Percentiles rank a stretch among this genome's conserved stretches.
phyloP scores from a whole-genome alignment of 1,284 basidiomycete genomes.

The Polyporus tsugae region DNA sequence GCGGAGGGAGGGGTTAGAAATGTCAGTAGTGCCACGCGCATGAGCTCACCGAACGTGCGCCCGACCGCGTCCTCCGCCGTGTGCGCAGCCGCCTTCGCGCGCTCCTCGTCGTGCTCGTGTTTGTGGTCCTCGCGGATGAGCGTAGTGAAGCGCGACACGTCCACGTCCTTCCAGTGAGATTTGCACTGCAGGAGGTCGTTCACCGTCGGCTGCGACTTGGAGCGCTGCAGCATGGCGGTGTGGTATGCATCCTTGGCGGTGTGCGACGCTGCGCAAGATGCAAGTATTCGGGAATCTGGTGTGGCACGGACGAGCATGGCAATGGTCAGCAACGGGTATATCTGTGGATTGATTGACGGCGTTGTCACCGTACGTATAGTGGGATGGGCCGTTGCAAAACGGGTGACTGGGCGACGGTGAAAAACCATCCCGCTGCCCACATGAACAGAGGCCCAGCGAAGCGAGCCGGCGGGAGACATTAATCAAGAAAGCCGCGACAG shows the following conservation, averaged over 20 bases:
- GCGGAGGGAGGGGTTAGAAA: conserved; percentile 60
- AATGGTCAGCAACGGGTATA: conserved; percentile 9
- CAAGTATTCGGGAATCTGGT: conserved; percentile 70
- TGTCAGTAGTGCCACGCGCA: no score
- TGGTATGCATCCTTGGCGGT: conserved; percentile 81
- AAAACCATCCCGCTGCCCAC: no score
- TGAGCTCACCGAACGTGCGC: conserved; percentile 83
- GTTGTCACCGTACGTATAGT: no score
- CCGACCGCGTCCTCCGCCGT: conserved; percentile 83
- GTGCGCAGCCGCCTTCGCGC: conserved; percentile 70
- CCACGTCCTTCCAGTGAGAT: conserved; percentile 83
- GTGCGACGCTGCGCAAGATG: conserved; percentile 65
- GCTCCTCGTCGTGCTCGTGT: conserved; percentile 79
- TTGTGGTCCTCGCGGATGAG: conserved; percentile 89
- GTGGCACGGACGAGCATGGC: conserved; percentile 12
- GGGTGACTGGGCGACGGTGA: no score
- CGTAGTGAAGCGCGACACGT: conserved; percentile 85
- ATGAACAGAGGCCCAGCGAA: no score
- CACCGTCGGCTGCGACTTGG: conserved; percentile 86
- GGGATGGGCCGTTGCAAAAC: no score
- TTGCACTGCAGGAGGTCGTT: conserved; percentile 93
- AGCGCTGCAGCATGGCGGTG: conserved; percentile 75
- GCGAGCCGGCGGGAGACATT: no score
- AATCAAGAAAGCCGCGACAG: no score
- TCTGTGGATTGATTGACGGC: no score